phyloP scores from a whole-genome alignment of 192 early-diverging fungal genomes.

The Coemansia sp. region DNA sequence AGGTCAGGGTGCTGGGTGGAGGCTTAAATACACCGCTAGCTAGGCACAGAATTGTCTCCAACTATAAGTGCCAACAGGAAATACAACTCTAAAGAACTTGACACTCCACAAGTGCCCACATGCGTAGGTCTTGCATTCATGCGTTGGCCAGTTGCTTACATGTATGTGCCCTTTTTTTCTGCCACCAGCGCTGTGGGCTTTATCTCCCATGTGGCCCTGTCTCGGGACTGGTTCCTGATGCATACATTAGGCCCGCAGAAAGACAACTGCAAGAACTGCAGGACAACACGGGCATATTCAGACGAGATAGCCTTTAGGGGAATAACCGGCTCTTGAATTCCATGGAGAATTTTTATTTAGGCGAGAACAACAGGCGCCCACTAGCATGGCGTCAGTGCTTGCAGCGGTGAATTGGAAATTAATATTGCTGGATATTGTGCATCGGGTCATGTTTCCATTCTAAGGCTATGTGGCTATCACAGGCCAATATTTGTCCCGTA shows the following conservation, averaged over 20 bases:
- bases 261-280: not conserved
- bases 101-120: not conserved
- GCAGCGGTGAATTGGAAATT: not conserved
- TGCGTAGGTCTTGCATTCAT: constrained; percentile 2
- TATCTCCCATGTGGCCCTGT: not conserved
- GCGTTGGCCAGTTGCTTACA: not conserved
- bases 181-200: not conserved
- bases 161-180: not conserved
- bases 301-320: not conserved
- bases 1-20: not conserved
- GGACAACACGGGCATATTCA: not conserved
- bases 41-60: not conserved
- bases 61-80: not conserved
- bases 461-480: not conserved
- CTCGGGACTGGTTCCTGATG: not conserved
- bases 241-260: not conserved
- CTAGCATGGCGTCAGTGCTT: not conserved
- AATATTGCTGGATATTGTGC: not conserved
- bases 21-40: not conserved
- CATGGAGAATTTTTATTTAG: not conserved
- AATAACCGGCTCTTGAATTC: not conserved
- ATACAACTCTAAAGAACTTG: not conserved
- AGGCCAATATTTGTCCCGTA: not conserved
- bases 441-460: not conserved
- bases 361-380: not conserved